Evolutionary conservation across 305 asterid genomes (phyloP), one percentile per base, ranked within the genome.

Genomic region (Fraxinus platypoda): DNA sequence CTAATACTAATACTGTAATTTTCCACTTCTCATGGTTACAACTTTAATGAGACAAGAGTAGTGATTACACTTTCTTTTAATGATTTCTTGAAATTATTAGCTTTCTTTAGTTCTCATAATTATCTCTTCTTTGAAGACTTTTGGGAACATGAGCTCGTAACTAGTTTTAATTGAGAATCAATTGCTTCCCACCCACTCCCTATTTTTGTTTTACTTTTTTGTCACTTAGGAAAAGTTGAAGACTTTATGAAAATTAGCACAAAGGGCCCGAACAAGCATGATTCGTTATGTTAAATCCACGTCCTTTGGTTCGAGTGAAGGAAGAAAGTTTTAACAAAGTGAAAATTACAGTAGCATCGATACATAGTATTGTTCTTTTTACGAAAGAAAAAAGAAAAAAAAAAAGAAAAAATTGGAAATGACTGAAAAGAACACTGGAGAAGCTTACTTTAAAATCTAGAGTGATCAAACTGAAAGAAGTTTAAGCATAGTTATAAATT

Each of bases 11-110:
- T 7, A 8, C 46, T 38, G 3, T 62, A 19, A 23, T 19, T 8
- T 21, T 2, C 11, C 11, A 5, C 17, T 85, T 28, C 70, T 19
- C 2, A 49, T 1, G 66, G 85, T 81, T 43, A 54, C 64, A 49
- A 54, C 88, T 85, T 87, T 85, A 78, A 62, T 66, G 84, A 68
- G 88, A 83, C 89, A 88, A 85, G 80, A 66, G 81, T 76, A 75
- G 74, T 86, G 77, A 87, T 83, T 78, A 82, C 85, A 81, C 37
- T 81, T 38, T 76, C 52, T 76, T 76, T 87, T 59, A 52, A 83
- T 80, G 80, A 83, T 87, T 83, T 84, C 78, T 80, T 84, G 86
- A 83, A 87, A 79, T 85, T 41, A 79, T 87, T 77, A 49, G 19
- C 64, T 76, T 82, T 72, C 83, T 84, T 72, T 82, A 79, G 75